Base-by-base conservation (phyloP, 805 yeast species). In the Nakazawaea wickerhamii region DNA sequence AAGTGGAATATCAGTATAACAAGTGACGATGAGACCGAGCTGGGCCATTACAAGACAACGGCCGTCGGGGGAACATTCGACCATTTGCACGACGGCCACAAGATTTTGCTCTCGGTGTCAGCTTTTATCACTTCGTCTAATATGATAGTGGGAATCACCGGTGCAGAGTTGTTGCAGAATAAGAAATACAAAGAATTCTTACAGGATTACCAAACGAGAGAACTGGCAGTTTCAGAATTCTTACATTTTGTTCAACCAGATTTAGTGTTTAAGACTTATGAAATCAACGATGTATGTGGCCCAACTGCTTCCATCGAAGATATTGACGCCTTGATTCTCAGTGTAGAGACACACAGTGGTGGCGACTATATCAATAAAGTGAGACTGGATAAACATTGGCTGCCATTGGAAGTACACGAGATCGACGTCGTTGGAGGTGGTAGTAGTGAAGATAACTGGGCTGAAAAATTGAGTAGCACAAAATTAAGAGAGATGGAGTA, bases 31-130 rank as follows among this genome's bases (percentile, higher is more conserved):
- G 35, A 38, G 14, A 30, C 41, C 9, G 23, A 27, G 3, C 20
- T 13, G 18, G 52, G 57, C 8, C 41, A 49, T 3, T 68, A 62
- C 45, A 44, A 49, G 14, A 68, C 70, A 4, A 53, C 60, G 21
- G 91, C 96, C 0, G 80, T 91, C 1, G 99, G 99, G 0, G 99
- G 99, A 0, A 93, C 99, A 0, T 93, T 93, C 64, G 99, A 93
- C 57, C 98, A 93, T 62, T 57, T 93, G 28, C 99, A 93, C 53
- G 95, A 84, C 55, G 99, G 98, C 0, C 99, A 93, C 62, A 87
- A 85, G 59, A 82, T 93, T 22, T 66, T 93, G 21, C 67, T 93
- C 8, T 80, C 93, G 0, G 68, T 85, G 46, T 71, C 95, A 0
- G 77, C 79, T 0, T 88, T 79, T 54, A 49, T 86, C 6, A 69